These are phyloP conservation scores for Cladosporium sp. DNA, from an alignment of 2,329 filamentous ascomycete species.

Conservation along the genomic window DNA sequence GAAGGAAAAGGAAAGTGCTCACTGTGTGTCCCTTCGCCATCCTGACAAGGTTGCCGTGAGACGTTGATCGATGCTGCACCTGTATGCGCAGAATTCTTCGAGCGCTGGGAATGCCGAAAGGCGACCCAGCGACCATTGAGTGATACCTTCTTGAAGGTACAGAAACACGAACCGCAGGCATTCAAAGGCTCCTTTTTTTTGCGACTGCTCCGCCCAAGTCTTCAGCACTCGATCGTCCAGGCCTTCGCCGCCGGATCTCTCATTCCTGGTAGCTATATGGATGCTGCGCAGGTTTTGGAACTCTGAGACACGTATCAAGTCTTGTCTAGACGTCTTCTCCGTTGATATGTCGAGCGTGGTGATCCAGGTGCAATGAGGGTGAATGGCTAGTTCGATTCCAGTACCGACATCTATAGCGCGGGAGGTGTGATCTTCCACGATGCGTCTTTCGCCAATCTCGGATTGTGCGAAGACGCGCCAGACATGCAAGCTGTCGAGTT, in stretches of 20 bases:
- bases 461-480: slow-evolving; percentile 15
- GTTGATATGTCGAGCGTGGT: slow-evolving; percentile 13
- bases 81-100: slow-evolving; percentile 14
- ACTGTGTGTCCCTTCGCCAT: neutral
- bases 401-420: neutral
- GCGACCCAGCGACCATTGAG: slow-evolving; percentile 14
- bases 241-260: neutral
- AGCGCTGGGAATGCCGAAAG: slow-evolving; percentile 19
- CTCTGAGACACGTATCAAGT: slow-evolving; percentile 14
- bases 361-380: slow-evolving; percentile 19
- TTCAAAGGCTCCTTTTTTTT: slow-evolving; percentile 14
- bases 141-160: slow-evolving; percentile 12
- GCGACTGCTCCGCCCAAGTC: slow-evolving; percentile 20
- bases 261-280: slow-evolving; percentile 2
- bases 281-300: slow-evolving; percentile 18
- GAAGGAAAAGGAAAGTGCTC: neutral
- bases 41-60: neutral
- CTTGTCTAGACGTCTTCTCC: neutral
- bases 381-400: neutral
- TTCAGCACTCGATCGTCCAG: slow-evolving; percentile 20
- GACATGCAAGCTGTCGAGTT: slow-evolving; percentile 5
- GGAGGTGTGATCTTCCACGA: neutral
- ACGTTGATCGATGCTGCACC: neutral
- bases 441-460: neutral
- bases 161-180: slow-evolving; percentile 19